A percentile compares a stretch with the other conserved stretches of the same genome.
Conservation (phyloP, 2,329 filamentous ascomycete species). For the Elsinoe australis region DNA sequence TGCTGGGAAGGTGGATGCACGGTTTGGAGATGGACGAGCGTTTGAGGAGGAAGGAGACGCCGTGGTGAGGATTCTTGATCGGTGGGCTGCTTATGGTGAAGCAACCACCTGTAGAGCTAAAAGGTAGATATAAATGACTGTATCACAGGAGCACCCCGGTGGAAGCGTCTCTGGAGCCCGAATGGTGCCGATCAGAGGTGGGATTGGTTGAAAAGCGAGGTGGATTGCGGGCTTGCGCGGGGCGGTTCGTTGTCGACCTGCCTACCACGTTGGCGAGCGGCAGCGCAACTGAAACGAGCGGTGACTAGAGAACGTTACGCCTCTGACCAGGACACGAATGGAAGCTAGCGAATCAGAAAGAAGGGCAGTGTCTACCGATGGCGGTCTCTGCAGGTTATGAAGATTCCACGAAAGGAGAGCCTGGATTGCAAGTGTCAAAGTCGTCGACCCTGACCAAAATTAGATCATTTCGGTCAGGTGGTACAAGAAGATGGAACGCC, state of each 20-base stretch:
- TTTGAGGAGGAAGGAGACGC: constrained; percentile 18
- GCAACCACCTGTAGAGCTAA: constrained; percentile 10
- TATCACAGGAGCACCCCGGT: neutral
- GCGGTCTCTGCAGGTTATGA: no score
- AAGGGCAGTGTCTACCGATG: no score
- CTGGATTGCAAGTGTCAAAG: no score
- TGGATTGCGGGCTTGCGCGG: constrained; percentile 8
- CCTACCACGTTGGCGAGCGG: constrained; percentile 5
- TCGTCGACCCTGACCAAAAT: neutral
- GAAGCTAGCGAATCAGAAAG: neutral
- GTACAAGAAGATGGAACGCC: constrained; percentile 13
- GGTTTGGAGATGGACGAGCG: constrained; percentile 20
- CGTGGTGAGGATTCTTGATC: constrained; percentile 17
- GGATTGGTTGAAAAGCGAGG: constrained; percentile 15
- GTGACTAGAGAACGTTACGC: constrained; percentile 2
- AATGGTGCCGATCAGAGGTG: constrained; percentile 10
- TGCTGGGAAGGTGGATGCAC: constrained; percentile 22
- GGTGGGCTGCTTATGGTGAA: constrained; percentile 15
- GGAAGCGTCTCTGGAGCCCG: neutral
- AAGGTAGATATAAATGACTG: constrained; percentile 6
- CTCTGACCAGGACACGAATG: constrained; percentile 13
- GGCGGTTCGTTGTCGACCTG: neutral
- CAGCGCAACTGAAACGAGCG: neutral
- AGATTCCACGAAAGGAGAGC: no score
- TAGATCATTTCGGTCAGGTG: constrained; percentile 2